Base-by-base conservation (phyloP, 179 eudicot species). In the Heliamphora pulchella region DNA sequence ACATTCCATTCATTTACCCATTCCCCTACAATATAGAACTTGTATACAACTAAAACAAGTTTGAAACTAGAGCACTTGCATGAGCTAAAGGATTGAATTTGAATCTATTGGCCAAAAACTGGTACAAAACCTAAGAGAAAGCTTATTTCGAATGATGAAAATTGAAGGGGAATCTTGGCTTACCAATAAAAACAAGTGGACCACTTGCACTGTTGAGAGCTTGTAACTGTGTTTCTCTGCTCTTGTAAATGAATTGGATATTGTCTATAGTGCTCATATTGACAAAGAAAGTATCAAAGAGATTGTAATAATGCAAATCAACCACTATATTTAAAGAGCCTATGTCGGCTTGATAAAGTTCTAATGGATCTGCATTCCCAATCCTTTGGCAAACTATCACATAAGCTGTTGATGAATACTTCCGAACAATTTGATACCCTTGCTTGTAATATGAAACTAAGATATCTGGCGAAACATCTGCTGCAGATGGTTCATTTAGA, bases 1-100 rank as follows among this genome's bases (percentile, higher is more conserved):
- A 90, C 90, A 76, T 88, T 83, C 97, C 96, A 91, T 70, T 93
- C 91, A 80, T 91, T 90, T 80, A 90, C 97, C 97, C 97, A 93
- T 82, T 90, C 97, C 81, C 94, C 97, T 92, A 85, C 48, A 82
- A 81, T 3, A 9, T 59, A 17, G 22, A 17, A 58, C 22, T 75
- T 43, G 20, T 17, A 44, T 58, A 51, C 58, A 75, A 58, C 78
- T 39, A 64, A 18, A 14, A 61, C 39, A 50, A 5, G 17, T 78
- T 78, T 65, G 55, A 65, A 39, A 39, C 20, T 71, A 22, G 75
- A 8, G 5, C 75, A 69, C n/a, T 4, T 69, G 20, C 1, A 43
- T 4, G 17, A 15, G 50, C 64, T 39, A 61, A 75, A 41, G 31
- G 72, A 68, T 1, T 14, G 10, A 68, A 44, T 43, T 43, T 44